phyloP scores from a whole-genome alignment of 2,329 filamentous ascomycete species.

The Diaporthe citrichinensis region DNA sequence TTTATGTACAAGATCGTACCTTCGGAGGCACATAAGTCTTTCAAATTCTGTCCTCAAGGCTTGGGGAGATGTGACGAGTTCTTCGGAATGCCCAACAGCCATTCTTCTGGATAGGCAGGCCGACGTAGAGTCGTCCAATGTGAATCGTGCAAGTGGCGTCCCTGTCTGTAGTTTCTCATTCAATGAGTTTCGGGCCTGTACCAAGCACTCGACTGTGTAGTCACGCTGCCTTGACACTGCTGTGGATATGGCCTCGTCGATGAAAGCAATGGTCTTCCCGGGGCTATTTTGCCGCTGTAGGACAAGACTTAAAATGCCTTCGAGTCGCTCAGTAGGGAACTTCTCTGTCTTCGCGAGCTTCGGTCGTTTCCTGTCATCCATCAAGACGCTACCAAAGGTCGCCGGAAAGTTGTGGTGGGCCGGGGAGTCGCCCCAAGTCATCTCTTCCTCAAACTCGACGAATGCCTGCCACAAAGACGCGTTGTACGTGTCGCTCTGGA shows the following conservation, averaged over 20 bases:
- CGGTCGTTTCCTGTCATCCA: constrained; percentile 11
- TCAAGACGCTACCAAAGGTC: neutral
- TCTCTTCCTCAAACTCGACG: constrained; percentile 20
- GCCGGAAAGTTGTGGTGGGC: neutral
- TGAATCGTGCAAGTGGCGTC: neutral
- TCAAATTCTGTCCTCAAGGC: neutral
- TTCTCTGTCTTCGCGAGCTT: neutral
- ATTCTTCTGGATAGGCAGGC: neutral
- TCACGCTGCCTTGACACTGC: neutral
- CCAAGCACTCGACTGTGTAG: constrained; percentile 10
- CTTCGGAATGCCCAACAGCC: neutral
- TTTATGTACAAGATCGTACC: constrained; percentile 22
- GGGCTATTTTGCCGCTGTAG: neutral
- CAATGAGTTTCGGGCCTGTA: neutral
- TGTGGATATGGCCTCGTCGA: constrained; percentile 11
- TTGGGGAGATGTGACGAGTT: neutral
- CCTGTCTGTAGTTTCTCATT: neutral
- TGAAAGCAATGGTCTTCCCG: neutral
- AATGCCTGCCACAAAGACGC: constrained; percentile 24
- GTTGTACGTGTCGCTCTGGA: neutral
- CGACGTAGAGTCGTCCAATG: neutral
- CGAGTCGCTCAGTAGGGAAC: constrained; percentile 1
- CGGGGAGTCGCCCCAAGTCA: constrained; percentile 6
- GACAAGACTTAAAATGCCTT: constrained; percentile 17
- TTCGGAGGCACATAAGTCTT: constrained; percentile 19